Base-by-base conservation (phyloP, 2,329 filamentous ascomycete genomes). In the Parafenestella ontariensis region DNA sequence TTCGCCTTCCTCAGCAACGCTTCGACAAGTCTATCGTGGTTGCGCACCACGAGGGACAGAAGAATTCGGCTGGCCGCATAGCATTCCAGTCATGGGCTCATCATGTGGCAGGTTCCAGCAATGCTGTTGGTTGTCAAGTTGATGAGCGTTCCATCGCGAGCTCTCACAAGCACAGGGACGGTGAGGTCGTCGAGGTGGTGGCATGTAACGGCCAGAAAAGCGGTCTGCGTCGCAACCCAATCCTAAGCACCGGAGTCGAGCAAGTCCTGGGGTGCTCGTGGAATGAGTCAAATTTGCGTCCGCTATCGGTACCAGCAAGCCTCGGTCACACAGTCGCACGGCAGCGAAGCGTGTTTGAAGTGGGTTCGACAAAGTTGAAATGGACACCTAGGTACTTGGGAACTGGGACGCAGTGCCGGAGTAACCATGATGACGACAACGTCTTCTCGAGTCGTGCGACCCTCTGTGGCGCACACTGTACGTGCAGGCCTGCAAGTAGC, bases 41-140 rank as follows among this genome's bases (percentile, higher is more conserved):
- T 59, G 59, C 52, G 59, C 62, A 60, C 61, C 63, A 66, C 64
- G 58, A 65, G 57, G 60, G 59, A 43, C 49, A 40, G 42, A 55
- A 53, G 56, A 64, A 54, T 46, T 55, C 57, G 55, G 53, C 51
- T 28, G 63, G 58, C 68, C 69, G 71, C 70, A 74, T 66, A 45
- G 61, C 41, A 34, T 47, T 56, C 46, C 63, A 61, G 70, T 75
- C 72, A 75, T 71, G 71, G 72, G 72, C 69, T 61, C 39, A 49
- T 51, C 43, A 66, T 68, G 63, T 67, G 65, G 65, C 47, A 61
- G 64, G 46, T 43, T 51, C 60, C 44, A 61, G 68, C 34, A 49
- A 59, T 20, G 36, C 53, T 52, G 69, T 75, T 73, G 70, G 71
- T 54, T 66, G 56, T 54, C 58, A 46, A 54, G 45, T 62, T 61